A percentile compares a stretch with the other conserved stretches of the same genome.
phyloP scores from a whole-genome alignment of 225 moss, liverwort and hornwort genomes.

The Straminergon stramineum region DNA sequence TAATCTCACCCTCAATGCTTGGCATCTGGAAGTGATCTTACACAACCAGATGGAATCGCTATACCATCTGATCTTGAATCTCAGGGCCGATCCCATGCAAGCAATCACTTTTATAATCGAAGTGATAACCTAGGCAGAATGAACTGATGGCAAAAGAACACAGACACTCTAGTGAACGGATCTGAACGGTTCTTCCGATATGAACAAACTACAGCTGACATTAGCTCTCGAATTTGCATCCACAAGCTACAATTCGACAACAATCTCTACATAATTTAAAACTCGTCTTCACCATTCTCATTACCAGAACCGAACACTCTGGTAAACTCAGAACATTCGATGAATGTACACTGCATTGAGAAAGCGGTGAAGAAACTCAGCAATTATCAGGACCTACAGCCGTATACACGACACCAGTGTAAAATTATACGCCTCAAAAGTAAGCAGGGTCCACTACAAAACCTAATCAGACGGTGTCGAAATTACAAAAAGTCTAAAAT shows the following conservation, averaged over 20 bases:
- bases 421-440: neutral
- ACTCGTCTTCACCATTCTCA: neutral
- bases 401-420: neutral
- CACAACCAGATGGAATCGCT: neutral
- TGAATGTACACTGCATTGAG: neutral
- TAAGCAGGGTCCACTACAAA: neutral
- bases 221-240: neutral
- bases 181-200: neutral
- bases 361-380: neutral
- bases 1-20: neutral
- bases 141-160: neutral
- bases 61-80: neutral
- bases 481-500: conserved; percentile 13
- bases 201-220: neutral
- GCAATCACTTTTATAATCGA: neutral
- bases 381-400: neutral
- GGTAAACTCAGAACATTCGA: neutral
- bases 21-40: neutral
- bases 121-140: neutral
- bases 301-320: neutral
- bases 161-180: neutral
- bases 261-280: neutral
- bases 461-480: neutral
- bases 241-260: neutral
- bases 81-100: no score